These are phyloP conservation scores for Colletotrichum shisoi DNA, from an alignment of 2,329 filamentous ascomycete species.

Conservation along the genomic window DNA sequence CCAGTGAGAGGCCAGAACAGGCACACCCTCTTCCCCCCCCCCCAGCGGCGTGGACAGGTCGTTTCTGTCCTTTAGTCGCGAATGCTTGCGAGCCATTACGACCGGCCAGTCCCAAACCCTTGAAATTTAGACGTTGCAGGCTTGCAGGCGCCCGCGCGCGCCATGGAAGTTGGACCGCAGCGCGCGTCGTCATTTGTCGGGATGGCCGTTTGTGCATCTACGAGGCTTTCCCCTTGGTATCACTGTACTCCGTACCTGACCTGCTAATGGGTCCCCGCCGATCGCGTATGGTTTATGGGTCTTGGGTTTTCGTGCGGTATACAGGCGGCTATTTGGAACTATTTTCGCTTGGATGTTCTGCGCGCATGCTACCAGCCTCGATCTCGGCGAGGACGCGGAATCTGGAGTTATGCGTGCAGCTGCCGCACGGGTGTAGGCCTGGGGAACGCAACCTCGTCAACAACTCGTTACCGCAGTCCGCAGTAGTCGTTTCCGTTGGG, in stretches of 20 bases:
- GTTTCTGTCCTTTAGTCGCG: neutral
- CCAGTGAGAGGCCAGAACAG: conserved; percentile 22
- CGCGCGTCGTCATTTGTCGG: neutral
- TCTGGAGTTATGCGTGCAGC: neutral
- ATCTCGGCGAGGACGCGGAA: neutral
- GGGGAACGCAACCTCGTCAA: neutral
- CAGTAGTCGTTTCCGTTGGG: neutral
- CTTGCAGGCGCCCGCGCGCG: neutral
- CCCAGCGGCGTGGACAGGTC: conserved; percentile 19
- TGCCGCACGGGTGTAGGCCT: neutral
- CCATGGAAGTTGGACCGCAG: neutral
- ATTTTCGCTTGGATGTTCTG: conserved; percentile 9
- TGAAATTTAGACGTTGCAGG: neutral
- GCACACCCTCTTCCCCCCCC: conserved; percentile 23
- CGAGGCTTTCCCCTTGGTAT: neutral
- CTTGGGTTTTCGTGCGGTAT: neutral
- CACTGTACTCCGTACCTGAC: neutral
- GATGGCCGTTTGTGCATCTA: conserved; percentile 20
- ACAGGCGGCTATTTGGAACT: conserved; percentile 2
- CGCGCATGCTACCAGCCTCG: neutral
- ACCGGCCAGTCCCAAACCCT: conserved; percentile 5
- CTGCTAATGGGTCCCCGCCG: neutral
- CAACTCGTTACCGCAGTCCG: neutral
- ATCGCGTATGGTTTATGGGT: neutral
- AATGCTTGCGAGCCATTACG: no score